Evolutionary conservation across 2,329 filamentous ascomycete species (phyloP), one percentile per base, ranked within the genome.

Genomic region (Arthrobotrys pseudoclavata): DNA sequence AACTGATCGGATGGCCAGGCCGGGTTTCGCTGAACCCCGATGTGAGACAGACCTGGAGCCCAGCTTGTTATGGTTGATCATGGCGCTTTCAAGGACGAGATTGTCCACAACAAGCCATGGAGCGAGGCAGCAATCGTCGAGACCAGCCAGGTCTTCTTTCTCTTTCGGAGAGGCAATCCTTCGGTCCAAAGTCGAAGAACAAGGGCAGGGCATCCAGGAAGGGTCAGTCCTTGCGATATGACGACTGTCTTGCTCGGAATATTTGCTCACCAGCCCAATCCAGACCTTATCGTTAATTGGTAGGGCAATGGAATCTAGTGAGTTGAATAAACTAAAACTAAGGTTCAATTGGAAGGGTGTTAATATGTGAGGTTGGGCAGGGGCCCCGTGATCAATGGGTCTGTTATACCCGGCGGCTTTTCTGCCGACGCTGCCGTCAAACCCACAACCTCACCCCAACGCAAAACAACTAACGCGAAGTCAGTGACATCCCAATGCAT

Each of bases 391-490:
- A 60, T 60, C 29, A 22, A 60, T 20, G n/a, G 20, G 40, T 26
- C 34, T 66, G 48, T 67, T 66, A 76, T 76, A 76, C 67, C 72
- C 72, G 72, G 72, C 72, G 72, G 72, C 72, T 70, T 76, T 76
- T 76, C 72, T 66, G 52, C 72, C 72, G 72, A 76, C 22, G 72
- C 72, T 70, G 66, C 72, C 72, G 72, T 70, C 66, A 64, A 70
- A 76, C 29, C 48, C 34, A 42, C 72, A 76, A 76, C 72, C 60
- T 69, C 71, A 76, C 64, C 48, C 60, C 72, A 76, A 76, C 72
- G 57, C 72, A 70, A 76, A 66, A 66, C 69, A 53, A 29, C 45
- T 52, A 61, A 67, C 40, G 69, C 62, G 53, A 42, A 31, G 69
- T 29, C 61, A 22, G 12, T 45, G 55, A 22, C 57, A 29, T 55